Evolutionary conservation across 306 rosid genomes (phyloP).

Genomic region (Quercus wislizeni): DNA sequence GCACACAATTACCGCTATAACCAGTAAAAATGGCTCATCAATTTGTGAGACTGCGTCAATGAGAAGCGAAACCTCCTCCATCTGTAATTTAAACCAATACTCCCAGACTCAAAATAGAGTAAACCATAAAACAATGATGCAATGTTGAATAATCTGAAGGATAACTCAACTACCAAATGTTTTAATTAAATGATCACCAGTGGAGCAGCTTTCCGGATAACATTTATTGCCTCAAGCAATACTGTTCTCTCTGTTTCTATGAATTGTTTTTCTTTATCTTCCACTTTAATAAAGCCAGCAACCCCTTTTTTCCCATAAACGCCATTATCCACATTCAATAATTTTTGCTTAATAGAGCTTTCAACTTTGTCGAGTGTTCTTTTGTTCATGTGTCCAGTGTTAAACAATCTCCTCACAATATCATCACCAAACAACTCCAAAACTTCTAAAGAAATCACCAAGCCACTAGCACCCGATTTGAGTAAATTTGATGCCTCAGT

Average conservation of each 20-base stretch:
- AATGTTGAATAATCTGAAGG: slow-evolving; percentile 22
- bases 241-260: slow-evolving; percentile 64
- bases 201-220: slow-evolving; percentile 92
- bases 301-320: slow-evolving; percentile 29
- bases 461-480: slow-evolving; percentile 78
- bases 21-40: slow-evolving; percentile 98
- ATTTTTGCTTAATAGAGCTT: slow-evolving; percentile 12
- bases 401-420: slow-evolving; percentile 42
- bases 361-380: slow-evolving; percentile 22
- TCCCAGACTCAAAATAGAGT: slow-evolving; percentile 33
- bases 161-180: slow-evolving; percentile 67
- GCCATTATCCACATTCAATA: slow-evolving; percentile 34
- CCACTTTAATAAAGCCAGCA: slow-evolving; percentile 81
- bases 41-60: slow-evolving; percentile 83
- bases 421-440: slow-evolving; percentile 50
- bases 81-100: slow-evolving; percentile 64
- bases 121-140: slow-evolving; percentile 25
- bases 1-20: slow-evolving; percentile 99
- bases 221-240: slow-evolving; percentile 65
- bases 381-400: slow-evolving; percentile 29
- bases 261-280: slow-evolving; percentile 66
- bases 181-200: slow-evolving; percentile 94
- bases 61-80: slow-evolving; percentile 98
- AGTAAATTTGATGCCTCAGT: slow-evolving; percentile 51
- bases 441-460: slow-evolving; percentile 55